Evolutionary conservation across 345 rosid species (phyloP).

Genomic region (Balakata baccata): DNA sequence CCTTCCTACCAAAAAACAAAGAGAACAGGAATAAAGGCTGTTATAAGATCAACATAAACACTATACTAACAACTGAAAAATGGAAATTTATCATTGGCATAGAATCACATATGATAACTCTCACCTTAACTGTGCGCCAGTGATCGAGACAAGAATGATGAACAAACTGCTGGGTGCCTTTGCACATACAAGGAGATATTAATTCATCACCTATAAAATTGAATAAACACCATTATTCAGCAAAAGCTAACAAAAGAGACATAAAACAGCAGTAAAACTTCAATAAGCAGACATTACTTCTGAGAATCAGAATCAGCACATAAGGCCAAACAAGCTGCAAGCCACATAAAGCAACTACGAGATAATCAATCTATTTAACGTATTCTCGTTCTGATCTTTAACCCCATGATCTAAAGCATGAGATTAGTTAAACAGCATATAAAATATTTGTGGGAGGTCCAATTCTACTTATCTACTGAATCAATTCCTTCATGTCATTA

Average conservation of each 20-base stretch:
- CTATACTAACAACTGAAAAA: neutral
- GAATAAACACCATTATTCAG: conserved; percentile 6
- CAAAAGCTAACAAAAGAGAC: neutral
- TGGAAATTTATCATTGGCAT: neutral
- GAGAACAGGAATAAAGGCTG: neutral
- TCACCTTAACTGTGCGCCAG: conserved; percentile 79
- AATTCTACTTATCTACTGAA: neutral
- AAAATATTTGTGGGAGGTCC: neutral
- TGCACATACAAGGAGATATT: conserved; percentile 98
- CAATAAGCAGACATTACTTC: neutral
- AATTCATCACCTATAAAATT: conserved; percentile 63
- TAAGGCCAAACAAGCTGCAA: neutral
- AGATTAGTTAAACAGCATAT: neutral
- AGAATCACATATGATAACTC: neutral
- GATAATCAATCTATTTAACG: neutral
- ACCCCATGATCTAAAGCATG: neutral
- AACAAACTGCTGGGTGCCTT: conserved; percentile 90
- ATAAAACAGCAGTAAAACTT: neutral
- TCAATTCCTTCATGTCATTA: neutral
- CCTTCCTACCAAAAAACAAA: conserved; percentile 58
- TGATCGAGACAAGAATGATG: conserved; percentile 85
- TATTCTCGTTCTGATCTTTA: neutral
- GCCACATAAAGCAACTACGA: too few relatives aligned
- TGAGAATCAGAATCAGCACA: neutral
- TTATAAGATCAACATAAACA: neutral